Evolutionary conservation across 345 rosid species (phyloP).

Genomic region (Salix arbutifolia): DNA sequence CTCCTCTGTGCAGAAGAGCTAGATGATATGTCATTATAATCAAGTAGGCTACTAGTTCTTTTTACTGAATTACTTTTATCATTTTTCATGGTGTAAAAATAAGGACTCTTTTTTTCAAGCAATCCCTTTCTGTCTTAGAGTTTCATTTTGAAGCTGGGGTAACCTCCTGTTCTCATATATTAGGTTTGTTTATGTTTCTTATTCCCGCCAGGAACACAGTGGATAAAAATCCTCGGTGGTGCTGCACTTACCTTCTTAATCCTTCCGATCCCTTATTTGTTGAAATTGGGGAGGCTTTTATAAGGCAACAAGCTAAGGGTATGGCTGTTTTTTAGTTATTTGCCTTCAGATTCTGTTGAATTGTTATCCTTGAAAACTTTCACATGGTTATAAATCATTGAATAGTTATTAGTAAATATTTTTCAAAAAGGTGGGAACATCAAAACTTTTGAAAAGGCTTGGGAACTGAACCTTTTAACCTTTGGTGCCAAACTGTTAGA

Average conservation of each 20-base stretch:
- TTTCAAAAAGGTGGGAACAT: background rate
- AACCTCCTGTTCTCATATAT: background rate
- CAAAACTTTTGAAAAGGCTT: background rate
- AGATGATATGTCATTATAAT: background rate
- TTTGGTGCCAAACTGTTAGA: background rate
- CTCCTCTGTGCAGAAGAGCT: background rate
- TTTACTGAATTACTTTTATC: conserved; percentile 2
- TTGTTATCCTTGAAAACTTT: background rate
- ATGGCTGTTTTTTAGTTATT: background rate
- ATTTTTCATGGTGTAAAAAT: background rate
- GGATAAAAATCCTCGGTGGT: conserved; percentile 78
- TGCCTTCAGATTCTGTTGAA: background rate
- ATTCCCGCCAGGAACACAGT: conserved; percentile 75
- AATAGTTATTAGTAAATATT: background rate
- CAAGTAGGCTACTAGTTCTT: background rate
- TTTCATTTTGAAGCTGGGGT: background rate
- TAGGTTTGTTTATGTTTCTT: conserved; percentile 7
- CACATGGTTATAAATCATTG: background rate
- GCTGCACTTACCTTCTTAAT: conserved; percentile 89
- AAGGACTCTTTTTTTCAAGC: background rate
- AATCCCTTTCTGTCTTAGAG: background rate
- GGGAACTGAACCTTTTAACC: background rate
- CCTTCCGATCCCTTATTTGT: conserved; percentile 86
- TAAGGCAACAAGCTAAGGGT: conserved; percentile 75
- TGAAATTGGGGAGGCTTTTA: conserved; percentile 83